phyloP scores from a whole-genome alignment of 2,329 filamentous ascomycete species.

The Hypomyces rosellus region DNA sequence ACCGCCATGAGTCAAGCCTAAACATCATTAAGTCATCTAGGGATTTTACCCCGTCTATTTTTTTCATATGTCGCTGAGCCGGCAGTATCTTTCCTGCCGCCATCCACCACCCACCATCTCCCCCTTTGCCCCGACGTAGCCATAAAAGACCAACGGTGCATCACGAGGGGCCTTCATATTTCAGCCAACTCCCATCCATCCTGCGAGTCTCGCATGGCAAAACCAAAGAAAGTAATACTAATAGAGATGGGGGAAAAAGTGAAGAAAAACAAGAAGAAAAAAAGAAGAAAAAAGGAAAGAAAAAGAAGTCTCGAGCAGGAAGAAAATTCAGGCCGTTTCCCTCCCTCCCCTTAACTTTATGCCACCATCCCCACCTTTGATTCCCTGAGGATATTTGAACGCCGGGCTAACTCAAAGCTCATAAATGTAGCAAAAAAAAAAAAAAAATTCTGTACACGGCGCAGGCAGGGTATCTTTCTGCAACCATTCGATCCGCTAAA shows the following conservation, averaged over 20 bases:
- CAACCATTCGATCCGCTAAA: constrained; percentile 5
- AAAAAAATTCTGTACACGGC: constrained; percentile 18
- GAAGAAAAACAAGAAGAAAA: not conserved
- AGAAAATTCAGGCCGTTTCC: not conserved
- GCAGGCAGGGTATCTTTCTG: constrained; percentile 27
- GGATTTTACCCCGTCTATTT: not conserved
- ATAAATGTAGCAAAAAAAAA: constrained; percentile 22
- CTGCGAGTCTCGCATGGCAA: constrained; percentile 1
- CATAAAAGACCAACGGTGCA: not conserved
- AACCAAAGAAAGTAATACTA: not conserved
- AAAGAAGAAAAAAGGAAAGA: not conserved
- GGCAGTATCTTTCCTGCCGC: not conserved
- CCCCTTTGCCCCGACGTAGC: not conserved
- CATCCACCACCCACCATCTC: not conserved
- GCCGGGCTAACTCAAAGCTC: constrained; percentile 13
- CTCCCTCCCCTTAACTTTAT: not conserved
- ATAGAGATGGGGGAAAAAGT: no score
- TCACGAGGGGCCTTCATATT: not conserved
- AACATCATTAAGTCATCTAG: not conserved
- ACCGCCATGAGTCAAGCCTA: not conserved
- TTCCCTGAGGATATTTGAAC: constrained; percentile 12
- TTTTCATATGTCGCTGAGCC: not conserved
- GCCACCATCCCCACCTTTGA: not conserved
- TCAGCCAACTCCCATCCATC: not conserved
- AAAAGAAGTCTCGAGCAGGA: not conserved